These are phyloP conservation scores for Scheffersomyces spartinae DNA, from an alignment of 805 yeast species.

Conservation along the genomic window DNA sequence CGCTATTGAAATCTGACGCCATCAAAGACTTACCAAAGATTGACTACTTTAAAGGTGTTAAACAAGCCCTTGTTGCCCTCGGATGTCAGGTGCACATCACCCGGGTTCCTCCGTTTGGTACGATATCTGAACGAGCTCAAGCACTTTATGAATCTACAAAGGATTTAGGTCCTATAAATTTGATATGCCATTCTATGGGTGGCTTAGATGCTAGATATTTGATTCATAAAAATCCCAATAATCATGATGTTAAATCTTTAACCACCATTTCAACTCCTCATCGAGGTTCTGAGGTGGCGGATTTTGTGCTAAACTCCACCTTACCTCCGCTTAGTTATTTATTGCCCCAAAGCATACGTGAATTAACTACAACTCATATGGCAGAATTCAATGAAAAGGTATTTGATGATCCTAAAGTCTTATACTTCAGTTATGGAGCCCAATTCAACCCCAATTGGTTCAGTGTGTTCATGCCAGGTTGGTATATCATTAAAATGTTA, in stretches of 20 bases:
- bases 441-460: conserved; percentile 49
- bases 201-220: conserved; percentile 78
- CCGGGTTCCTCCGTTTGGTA: conserved; percentile 73
- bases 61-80: conserved; percentile 40
- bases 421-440: conserved; percentile 81
- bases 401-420: conserved; percentile 46
- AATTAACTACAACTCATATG: conserved; percentile 50
- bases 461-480: conserved; percentile 50
- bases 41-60: conserved; percentile 79
- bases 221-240: conserved; percentile 39
- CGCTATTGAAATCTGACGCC: conserved; percentile 9
- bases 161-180: conserved; percentile 49
- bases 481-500: conserved; percentile 54
- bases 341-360: conserved; percentile 39
- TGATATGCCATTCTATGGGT: conserved; percentile 91
- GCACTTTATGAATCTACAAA: conserved; percentile 41
- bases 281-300: conserved; percentile 76
- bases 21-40: no score
- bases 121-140: conserved; percentile 57
- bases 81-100: conserved; percentile 67
- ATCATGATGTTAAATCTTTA: conserved; percentile 54
- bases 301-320: conserved; percentile 32
- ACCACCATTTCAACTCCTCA: conserved; percentile 89
- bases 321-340: conserved; percentile 11
- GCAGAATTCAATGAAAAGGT: conserved; percentile 41